Conservation (phyloP, 768 basidiomycete genomes). For the Lanmaoa rubissima region DNA sequence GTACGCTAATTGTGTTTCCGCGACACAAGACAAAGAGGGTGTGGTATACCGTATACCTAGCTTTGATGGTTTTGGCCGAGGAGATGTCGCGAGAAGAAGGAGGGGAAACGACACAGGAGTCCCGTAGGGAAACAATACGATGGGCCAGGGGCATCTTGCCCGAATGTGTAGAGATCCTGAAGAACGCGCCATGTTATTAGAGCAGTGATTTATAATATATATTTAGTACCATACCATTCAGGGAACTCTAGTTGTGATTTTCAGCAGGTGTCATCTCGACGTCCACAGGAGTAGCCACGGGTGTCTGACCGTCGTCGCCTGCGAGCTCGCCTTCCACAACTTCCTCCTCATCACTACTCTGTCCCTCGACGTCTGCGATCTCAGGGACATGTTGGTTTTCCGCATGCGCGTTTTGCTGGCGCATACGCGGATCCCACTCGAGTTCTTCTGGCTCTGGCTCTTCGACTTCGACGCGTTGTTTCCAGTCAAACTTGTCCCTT, state of each 20-base stretch:
- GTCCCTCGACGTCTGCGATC: constrained; percentile 31
- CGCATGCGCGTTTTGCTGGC: constrained; percentile 11
- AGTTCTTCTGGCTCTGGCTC: constrained; percentile 78
- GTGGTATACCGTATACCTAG: constrained; percentile 74
- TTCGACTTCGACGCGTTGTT: constrained; percentile 74
- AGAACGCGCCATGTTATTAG: constrained; percentile 38
- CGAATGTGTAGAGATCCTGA: constrained; percentile 43
- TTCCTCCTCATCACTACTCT: constrained; percentile 40
- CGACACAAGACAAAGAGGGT: constrained; percentile 73
- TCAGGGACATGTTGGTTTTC: constrained; percentile 8
- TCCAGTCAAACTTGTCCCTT: constrained; percentile 80
- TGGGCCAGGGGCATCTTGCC: constrained; percentile 44
- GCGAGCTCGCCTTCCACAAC: constrained; percentile 36
- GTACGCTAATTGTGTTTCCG: constrained; percentile 49
- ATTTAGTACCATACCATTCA: not conserved
- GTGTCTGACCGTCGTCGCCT: constrained; percentile 30
- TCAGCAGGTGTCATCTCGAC: constrained; percentile 20
- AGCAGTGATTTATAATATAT: not conserved
- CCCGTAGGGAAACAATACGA: constrained; percentile 23
- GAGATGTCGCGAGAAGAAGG: constrained; percentile 28
- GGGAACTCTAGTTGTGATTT: not conserved
- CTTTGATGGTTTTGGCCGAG: constrained; percentile 49
- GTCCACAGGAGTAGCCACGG: constrained; percentile 20
- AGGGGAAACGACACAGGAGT: constrained; percentile 21
- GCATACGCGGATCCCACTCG: constrained; percentile 61